These are phyloP conservation scores for Hirschioporus abietinus DNA, from an alignment of 768 basidiomycete genomes.

Conservation along the genomic window DNA sequence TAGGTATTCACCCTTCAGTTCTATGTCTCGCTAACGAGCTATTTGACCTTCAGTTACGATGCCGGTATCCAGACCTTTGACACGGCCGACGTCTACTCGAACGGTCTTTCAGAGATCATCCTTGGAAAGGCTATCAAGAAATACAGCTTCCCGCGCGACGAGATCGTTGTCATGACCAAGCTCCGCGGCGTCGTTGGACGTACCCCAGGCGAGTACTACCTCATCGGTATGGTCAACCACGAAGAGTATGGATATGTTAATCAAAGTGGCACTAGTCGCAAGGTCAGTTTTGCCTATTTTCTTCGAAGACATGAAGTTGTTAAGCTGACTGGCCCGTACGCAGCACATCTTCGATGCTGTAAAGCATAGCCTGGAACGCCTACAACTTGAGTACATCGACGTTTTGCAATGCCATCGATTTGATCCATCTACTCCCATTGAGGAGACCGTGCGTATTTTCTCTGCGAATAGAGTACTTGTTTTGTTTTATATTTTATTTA, in stretches of 20 bases:
- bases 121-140: conserved; percentile 44
- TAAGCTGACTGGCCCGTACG: conserved; percentile 15
- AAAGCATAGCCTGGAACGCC: conserved; percentile 34
- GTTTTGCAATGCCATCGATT: conserved; percentile 57
- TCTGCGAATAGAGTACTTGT: neutral
- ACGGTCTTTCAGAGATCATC: conserved; percentile 34
- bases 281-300: conserved; percentile 25
- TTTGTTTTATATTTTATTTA: conserved; percentile 15
- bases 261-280: conserved; percentile 41
- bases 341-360: conserved; percentile 56
- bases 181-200: conserved; percentile 20
- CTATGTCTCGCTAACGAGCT: too few relatives aligned
- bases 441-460: conserved; percentile 37
- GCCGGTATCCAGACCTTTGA: conserved; percentile 63
- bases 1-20: too few relatives aligned
- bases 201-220: conserved; percentile 12
- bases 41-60: conserved; percentile 34
- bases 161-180: conserved; percentile 48
- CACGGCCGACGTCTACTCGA: conserved; percentile 47
- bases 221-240: conserved; percentile 8
- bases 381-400: conserved; percentile 52
- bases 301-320: neutral
- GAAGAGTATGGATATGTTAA: conserved; percentile 46
- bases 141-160: conserved; percentile 38
- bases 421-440: conserved; percentile 52